phyloP scores from a whole-genome alignment of 441 rosid genomes.

The Erysimum pusillum region DNA sequence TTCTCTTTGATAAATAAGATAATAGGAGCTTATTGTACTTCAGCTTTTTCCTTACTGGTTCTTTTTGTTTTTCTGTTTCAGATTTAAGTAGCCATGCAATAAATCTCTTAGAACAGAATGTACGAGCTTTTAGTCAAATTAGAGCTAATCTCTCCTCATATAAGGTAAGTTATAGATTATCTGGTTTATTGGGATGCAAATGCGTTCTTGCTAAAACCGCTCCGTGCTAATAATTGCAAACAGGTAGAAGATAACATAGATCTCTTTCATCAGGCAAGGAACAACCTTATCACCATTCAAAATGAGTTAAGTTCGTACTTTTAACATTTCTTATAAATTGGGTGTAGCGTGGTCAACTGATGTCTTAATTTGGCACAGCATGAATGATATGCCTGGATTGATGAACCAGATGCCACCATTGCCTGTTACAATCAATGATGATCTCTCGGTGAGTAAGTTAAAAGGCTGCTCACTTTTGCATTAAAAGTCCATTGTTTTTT shows the following conservation, averaged over 20 bases:
- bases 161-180: slow-evolving; percentile 56
- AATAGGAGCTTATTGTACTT: neutral
- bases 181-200: neutral
- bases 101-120: slow-evolving; percentile 82
- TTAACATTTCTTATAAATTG: slow-evolving; percentile 29
- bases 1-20: neutral
- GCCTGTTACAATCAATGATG: slow-evolving; percentile 71
- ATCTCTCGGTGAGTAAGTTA: slow-evolving; percentile 69
- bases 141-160: slow-evolving; percentile 71
- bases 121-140: slow-evolving; percentile 74
- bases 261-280: slow-evolving; percentile 75
- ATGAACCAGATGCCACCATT: slow-evolving; percentile 97
- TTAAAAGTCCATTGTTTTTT: neutral
- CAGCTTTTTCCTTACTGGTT: neutral
- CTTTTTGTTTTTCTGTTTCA: slow-evolving; percentile 30
- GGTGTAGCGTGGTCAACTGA: slow-evolving; percentile 32
- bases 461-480: neutral
- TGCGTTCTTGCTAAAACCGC: slow-evolving; percentile 15
- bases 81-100: slow-evolving; percentile 59
- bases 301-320: slow-evolving; percentile 74
- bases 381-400: slow-evolving; percentile 82
- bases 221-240: slow-evolving; percentile 31
- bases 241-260: slow-evolving; percentile 91
- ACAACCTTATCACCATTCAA: slow-evolving; percentile 79
- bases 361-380: slow-evolving; percentile 67